A percentile compares a stretch with the other conserved stretches of the same genome.
Conservation (phyloP, 1,284 basidiomycete species). For the Ustilago lituana region DNA sequence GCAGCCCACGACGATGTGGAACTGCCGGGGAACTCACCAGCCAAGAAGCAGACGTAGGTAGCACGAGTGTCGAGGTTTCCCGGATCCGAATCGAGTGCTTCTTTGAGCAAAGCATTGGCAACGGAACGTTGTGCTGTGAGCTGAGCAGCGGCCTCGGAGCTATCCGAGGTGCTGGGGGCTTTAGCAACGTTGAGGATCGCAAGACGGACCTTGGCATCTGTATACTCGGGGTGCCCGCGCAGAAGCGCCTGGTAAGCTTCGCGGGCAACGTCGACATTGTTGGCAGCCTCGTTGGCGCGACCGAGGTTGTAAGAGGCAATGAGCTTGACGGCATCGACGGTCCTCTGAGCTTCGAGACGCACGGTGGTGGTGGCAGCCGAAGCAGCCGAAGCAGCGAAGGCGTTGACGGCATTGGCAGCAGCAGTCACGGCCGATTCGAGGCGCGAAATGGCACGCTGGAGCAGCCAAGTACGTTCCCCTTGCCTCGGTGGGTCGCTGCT, state of each 20-base stretch:
- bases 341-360: constrained; percentile 34
- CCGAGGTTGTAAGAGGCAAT: constrained; percentile 64
- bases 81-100: constrained; percentile 61
- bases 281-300: constrained; percentile 56
- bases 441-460: constrained; percentile 45
- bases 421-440: constrained; percentile 47
- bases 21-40: constrained; percentile 60
- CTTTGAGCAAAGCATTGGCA: constrained; percentile 57
- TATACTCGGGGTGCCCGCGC: constrained; percentile 63
- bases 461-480: constrained; percentile 39
- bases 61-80: constrained; percentile 62
- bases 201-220: constrained; percentile 64
- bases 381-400: constrained; percentile 24
- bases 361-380: constrained; percentile 30
- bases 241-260: constrained; percentile 61
- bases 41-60: constrained; percentile 64
- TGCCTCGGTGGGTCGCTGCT: constrained; percentile 28
- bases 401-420: constrained; percentile 26
- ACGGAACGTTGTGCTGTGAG: constrained; percentile 47
- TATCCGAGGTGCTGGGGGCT: constrained; percentile 10
- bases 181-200: constrained; percentile 58
- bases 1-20: constrained; percentile 57
- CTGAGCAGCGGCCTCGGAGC: constrained; percentile 23
- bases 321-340: constrained; percentile 53
- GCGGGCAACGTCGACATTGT: constrained; percentile 51